A percentile compares a stretch with the other conserved stretches of the same genome.
Conservation (phyloP, 768 basidiomycete species). For the Rhodotorula diobovata region DNA sequence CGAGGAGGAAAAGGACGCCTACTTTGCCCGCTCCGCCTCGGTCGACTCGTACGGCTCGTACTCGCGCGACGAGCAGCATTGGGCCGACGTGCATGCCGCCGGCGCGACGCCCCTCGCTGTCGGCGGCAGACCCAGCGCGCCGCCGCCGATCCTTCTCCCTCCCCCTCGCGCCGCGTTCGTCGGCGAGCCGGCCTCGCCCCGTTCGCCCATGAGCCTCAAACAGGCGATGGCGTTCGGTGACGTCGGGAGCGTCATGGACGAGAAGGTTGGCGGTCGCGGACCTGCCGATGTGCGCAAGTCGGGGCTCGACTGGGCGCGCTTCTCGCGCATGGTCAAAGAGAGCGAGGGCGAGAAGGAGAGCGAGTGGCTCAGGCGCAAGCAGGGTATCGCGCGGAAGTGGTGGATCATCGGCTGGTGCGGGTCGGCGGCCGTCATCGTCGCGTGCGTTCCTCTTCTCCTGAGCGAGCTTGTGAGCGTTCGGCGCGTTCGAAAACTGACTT, state of each 20-base stretch:
- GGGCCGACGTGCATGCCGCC: background rate
- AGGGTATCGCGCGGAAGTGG: slow-evolving; percentile 8
- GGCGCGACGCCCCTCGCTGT: background rate
- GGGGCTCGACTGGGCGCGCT: slow-evolving; percentile 17
- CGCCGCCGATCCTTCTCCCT: slow-evolving; percentile 3
- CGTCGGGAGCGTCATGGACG: background rate
- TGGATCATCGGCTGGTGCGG: slow-evolving; percentile 11
- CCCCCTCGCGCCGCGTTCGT: slow-evolving; percentile 24
- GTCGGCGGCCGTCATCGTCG: background rate
- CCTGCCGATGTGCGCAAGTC: background rate
- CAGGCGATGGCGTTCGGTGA: slow-evolving; percentile 23
- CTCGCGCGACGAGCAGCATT: background rate
- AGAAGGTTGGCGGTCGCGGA: slow-evolving; percentile 1
- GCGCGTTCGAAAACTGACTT: no score
- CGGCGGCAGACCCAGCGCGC: background rate
- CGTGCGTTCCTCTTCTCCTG: background rate
- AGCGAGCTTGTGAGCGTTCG: no score
- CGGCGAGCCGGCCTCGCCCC: background rate
- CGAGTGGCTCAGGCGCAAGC: slow-evolving; percentile 17
- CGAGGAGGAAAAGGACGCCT: slow-evolving; percentile 24
- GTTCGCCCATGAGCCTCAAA: background rate
- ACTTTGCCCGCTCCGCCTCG: background rate
- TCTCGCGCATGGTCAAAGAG: background rate
- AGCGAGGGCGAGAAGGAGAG: slow-evolving; percentile 8
- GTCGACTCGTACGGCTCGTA: background rate